Conservation (phyloP, 2,329 filamentous ascomycete species). For the Coleophoma cylindrospora region DNA sequence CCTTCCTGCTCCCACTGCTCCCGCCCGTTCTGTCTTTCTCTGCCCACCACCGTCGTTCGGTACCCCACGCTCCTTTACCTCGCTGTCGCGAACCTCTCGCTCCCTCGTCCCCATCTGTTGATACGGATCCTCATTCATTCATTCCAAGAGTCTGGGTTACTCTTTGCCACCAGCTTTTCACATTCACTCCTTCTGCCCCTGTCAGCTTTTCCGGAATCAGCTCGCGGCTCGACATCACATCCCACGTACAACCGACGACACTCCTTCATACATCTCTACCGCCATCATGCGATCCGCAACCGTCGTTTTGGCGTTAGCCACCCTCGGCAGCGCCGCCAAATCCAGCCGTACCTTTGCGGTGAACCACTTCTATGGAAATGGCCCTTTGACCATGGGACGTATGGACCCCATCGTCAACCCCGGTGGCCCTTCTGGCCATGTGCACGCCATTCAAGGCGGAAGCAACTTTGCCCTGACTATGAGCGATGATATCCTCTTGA, state of each 20-base stretch:
- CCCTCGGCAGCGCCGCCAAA: slow-evolving; percentile 17
- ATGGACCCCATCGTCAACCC: slow-evolving; percentile 73
- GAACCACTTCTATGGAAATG: slow-evolving; percentile 63
- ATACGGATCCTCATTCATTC: slow-evolving; percentile 20
- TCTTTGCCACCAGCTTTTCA: slow-evolving; percentile 1
- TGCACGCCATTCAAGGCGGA: slow-evolving; percentile 72
- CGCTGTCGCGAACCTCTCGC: slow-evolving; percentile 10
- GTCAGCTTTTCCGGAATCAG: slow-evolving; percentile 8
- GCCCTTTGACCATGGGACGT: slow-evolving; percentile 56
- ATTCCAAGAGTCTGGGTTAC: slow-evolving; percentile 20
- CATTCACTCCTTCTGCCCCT: slow-evolving; percentile 14
- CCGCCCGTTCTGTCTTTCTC: slow-evolving; percentile 2
- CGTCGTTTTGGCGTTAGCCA: slow-evolving; percentile 14
- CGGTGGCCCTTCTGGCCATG: slow-evolving; percentile 56
- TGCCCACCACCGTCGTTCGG: slow-evolving; percentile 3
- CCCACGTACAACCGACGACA: slow-evolving; percentile 9
- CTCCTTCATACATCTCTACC: background rate
- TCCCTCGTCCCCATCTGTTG: slow-evolving; percentile 16
- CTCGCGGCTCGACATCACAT: slow-evolving; percentile 12
- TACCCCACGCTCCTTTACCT: slow-evolving; percentile 17
- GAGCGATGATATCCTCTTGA: slow-evolving; percentile 51
- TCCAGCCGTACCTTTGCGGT: slow-evolving; percentile 55
- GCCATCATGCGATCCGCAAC: slow-evolving; percentile 18
- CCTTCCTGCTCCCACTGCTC: background rate
- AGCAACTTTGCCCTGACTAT: slow-evolving; percentile 43